Conservation (phyloP, 2,329 filamentous ascomycete genomes). For the Pseudogymnoascus verrucosus region DNA sequence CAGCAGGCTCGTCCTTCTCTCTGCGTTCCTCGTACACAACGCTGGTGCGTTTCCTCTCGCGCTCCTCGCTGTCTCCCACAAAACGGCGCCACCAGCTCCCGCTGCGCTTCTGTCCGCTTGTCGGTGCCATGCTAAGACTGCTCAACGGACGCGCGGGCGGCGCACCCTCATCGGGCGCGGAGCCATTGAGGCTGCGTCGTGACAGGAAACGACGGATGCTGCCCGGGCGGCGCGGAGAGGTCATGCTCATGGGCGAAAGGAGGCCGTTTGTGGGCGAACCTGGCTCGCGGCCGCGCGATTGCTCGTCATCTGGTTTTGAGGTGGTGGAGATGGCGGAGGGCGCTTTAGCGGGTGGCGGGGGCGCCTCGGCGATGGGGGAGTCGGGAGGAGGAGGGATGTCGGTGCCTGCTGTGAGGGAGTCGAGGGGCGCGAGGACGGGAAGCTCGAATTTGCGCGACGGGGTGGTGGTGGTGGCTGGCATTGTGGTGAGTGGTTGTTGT, state of each 20-base stretch:
- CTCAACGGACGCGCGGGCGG: conserved; percentile 23
- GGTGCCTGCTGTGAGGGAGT: conserved; percentile 29
- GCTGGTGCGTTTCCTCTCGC: conserved; percentile 19
- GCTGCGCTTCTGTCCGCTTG: conserved; percentile 21
- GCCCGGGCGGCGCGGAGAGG: conserved; percentile 25
- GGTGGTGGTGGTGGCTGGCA: not conserved
- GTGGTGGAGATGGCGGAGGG: conserved; percentile 10
- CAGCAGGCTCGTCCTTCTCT: conserved; percentile 22
- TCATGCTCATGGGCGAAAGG: conserved; percentile 21
- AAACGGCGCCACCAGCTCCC: conserved; percentile 27
- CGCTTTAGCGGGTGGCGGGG: conserved; percentile 15
- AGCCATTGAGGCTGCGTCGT: conserved; percentile 27
- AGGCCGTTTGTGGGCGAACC: conserved; percentile 2
- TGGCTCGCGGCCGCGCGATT: not conserved
- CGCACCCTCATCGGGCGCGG: conserved; percentile 11
- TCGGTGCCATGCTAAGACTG: conserved; percentile 21
- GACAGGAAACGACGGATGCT: conserved; percentile 31
- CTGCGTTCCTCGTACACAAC: conserved; percentile 20
- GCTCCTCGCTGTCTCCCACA: conserved; percentile 13
- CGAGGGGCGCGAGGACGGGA: conserved; percentile 25
- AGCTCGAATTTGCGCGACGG: conserved; percentile 25
- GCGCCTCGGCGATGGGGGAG: conserved; percentile 25
- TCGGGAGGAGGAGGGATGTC: conserved; percentile 29
- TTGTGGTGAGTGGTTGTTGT: not conserved
- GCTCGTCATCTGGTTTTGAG: not conserved